Base-by-base conservation (phyloP, 2,329 filamentous ascomycete species). In the Zasmidium citrigriseum region DNA sequence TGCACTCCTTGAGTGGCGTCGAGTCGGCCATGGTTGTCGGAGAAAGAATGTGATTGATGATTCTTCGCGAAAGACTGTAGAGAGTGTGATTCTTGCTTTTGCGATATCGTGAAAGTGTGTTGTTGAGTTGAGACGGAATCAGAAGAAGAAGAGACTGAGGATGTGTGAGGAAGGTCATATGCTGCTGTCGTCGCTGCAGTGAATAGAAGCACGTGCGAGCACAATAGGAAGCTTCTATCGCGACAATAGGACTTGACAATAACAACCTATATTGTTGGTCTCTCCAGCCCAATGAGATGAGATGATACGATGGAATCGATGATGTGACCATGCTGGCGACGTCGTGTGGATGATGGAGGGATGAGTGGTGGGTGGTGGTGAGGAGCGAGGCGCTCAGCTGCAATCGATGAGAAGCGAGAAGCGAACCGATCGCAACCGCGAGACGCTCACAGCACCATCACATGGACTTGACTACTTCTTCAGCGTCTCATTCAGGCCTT, bases 401-500 rank as follows among this genome's bases (percentile, higher is more conserved):
- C 27, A n/a, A 14, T 14, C 14, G 14, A 7, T 34, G 27, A 14
- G 27, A 34, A 34, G 27, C 27, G 14, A 34, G 7, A 34, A 7
- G 14, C 7, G 7, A 34, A 7, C 27, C 14, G 27, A 7, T 34
- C 14, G 27, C 7, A 34, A 34, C 7, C 14, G 7, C 14, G 7
- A 14, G 27, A 47, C 21, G 45, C 21, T 12, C 45, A 23, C 14
- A 47, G 12, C n/a, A 47, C 22, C 20, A 20, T 23, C 3, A 7
- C 49, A 14, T 38, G 16, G n/a, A 20, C 51, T 46, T 46, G 20
- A 12, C 22, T 27, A 49, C 46, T 25, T 23, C 22, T 34, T 9
- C n/a, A 66, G 41, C 4, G 54, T 57, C 49, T 62, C 50, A 29
- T 60, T 65, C 52, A 67, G 50, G 7, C 62, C 63, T 48, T 51